Percentiles rank a stretch among this genome's conserved stretches.
These are phyloP conservation scores for Iris macrosiphon DNA, from an alignment of 106 monocot genomes.

Conservation along the genomic window DNA sequence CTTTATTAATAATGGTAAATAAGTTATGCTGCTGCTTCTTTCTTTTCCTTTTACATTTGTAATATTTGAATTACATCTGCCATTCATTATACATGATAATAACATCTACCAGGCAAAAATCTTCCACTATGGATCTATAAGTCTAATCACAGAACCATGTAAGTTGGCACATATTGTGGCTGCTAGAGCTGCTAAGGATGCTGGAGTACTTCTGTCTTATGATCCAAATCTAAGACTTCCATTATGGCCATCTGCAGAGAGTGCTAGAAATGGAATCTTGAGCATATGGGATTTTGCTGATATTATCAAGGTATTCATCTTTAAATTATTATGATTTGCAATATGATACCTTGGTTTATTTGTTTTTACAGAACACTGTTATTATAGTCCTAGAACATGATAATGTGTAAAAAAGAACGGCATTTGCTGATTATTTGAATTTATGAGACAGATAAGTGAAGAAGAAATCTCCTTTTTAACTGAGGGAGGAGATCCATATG, in stretches of 20 bases:
- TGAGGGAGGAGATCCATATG: slow-evolving; percentile 80
- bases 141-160: slow-evolving; percentile 96
- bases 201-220: slow-evolving; percentile 89
- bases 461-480: slow-evolving; percentile 94
- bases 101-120: slow-evolving; percentile 63
- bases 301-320: slow-evolving; percentile 73
- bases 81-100: neutral
- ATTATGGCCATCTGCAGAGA: slow-evolving; percentile 84
- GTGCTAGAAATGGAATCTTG: slow-evolving; percentile 92
- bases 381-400: too few species aligned
- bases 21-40: too few species aligned
- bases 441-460: slow-evolving; percentile 68
- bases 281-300: slow-evolving; percentile 95
- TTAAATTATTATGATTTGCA: neutral
- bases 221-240: slow-evolving; percentile 96
- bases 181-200: slow-evolving; percentile 79
- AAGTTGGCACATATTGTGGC: slow-evolving; percentile 91
- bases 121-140: slow-evolving; percentile 97
- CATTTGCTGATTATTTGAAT: too few species aligned
- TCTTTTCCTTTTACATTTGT: neutral
- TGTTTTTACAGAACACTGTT: neutral
- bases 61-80: neutral
- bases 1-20: too few species aligned
- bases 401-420: too few species aligned
- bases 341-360: neutral